These are phyloP conservation scores for Monilinia fructicola DNA, from an alignment of 2,329 filamentous ascomycete species.

Conservation along the genomic window DNA sequence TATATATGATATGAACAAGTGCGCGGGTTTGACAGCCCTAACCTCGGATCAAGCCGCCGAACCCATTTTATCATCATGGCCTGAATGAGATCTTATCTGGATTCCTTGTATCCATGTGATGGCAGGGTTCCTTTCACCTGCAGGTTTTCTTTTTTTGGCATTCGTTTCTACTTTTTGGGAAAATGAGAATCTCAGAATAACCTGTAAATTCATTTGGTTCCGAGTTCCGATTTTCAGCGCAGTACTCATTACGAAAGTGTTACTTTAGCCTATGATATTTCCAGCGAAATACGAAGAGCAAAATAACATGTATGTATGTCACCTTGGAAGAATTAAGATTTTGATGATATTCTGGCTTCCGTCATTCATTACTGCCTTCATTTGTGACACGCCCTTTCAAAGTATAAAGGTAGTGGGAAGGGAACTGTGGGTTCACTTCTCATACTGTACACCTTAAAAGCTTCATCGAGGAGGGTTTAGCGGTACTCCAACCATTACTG, in stretches of 20 bases:
- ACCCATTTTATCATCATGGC: neutral
- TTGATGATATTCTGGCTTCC: neutral
- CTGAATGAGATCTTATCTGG: slow-evolving; percentile 1
- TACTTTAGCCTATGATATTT: neutral
- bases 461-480: neutral
- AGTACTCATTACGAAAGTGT: neutral
- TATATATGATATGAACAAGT: neutral
- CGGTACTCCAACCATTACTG: neutral
- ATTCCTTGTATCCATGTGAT: slow-evolving; percentile 7
- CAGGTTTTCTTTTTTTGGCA: neutral
- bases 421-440: neutral
- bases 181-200: neutral
- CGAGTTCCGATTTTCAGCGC: neutral
- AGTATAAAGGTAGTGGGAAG: neutral
- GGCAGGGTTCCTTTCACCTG: neutral
- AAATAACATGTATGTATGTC: neutral
- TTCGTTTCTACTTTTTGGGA: neutral
- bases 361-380: neutral
- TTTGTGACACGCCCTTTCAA: neutral
- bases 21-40: slow-evolving; percentile 3
- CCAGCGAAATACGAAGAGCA: neutral
- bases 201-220: neutral
- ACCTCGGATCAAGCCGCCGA: slow-evolving; percentile 4
- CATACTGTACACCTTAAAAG: neutral
- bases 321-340: neutral